Evolutionary conservation across 805 yeast species (phyloP), one percentile per base, ranked within the genome.

Genomic region (Zygosaccharomyces lentus): DNA sequence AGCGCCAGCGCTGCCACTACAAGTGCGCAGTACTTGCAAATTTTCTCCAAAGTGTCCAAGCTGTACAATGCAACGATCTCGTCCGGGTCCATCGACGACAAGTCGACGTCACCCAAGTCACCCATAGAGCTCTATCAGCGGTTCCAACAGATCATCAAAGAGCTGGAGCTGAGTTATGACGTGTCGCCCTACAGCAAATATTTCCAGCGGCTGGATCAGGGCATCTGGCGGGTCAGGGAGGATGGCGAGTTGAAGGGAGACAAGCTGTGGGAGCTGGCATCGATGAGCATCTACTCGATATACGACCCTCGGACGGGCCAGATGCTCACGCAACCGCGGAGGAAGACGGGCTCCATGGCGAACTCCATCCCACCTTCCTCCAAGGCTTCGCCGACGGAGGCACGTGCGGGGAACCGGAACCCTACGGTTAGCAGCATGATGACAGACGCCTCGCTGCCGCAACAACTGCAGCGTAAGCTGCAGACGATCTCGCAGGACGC

Each of bases 111-210:
- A 12, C 65, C 66, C 9, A 65, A 65, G 42, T 61, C 65, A 1
- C 55, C 65, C 10, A 62, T 65, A 13, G 69, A 65, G 45, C 46
- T 65, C 34, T 64, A 53, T 44, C 67, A 65, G 48, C 50, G 67
- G 25, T 64, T 65, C 40, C 60, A 57, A 41, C 69, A 64, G 48
- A 64, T 64, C 9, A 51, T 64, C n/a, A 62, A 61, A 45, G 69
- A 65, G 47, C 41, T 65, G 36, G 60, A 58, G 31, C 47, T 64
- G 37, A 59, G 64, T 40, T 57, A 48, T 46, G 64, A 59, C 19
- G 55, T 54, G 1, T 55, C 62, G 26, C 68, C 68, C 12, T 63
- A 64, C 45, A 48, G 55, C 12, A 57, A 53, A 37, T 64, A 59
- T 50, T 62, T 64, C 49, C 51, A 49, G 16, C 48, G 53, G 12